These are phyloP conservation scores for Blastobotrys arbuscula DNA, from an alignment of 1,139 yeast genomes.

Conservation along the genomic window DNA sequence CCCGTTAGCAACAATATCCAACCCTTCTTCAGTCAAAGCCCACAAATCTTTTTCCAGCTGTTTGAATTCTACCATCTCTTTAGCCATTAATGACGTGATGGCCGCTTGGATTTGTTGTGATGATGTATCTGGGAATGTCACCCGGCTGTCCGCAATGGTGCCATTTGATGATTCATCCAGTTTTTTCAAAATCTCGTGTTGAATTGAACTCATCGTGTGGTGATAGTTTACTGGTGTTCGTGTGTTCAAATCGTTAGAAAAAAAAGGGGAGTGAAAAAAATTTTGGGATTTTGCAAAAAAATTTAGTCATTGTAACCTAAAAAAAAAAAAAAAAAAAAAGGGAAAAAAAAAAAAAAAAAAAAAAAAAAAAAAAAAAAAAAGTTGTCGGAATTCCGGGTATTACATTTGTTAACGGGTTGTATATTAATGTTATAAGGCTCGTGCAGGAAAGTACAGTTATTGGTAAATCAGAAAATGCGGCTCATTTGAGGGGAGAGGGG, in stretches of 20 bases:
- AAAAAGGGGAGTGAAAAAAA: neutral
- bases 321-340: neutral
- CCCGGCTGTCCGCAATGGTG: slow-evolving; percentile 57
- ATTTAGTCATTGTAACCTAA: slow-evolving; percentile 6
- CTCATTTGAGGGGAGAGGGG: too few species aligned
- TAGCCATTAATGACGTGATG: slow-evolving; percentile 79
- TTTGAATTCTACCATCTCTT: slow-evolving; percentile 69
- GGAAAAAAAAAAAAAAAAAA: neutral
- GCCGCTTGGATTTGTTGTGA: slow-evolving; percentile 65
- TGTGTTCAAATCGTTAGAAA: neutral
- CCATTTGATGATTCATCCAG: slow-evolving; percentile 51
- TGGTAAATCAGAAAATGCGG: too few species aligned
- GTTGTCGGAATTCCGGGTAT: too few species aligned
- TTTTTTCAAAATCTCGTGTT: slow-evolving; percentile 51
- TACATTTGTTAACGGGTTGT: too few species aligned
- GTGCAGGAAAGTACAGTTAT: too few species aligned
- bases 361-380: too few species aligned
- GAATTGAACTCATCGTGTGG: slow-evolving; percentile 40
- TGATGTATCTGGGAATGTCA: slow-evolving; percentile 47
- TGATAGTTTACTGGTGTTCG: neutral
- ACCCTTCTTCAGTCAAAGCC: slow-evolving; percentile 75
- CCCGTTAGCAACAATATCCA: slow-evolving; percentile 70
- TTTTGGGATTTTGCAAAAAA: neutral
- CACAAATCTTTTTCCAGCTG: slow-evolving; percentile 74
- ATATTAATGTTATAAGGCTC: too few species aligned